These are phyloP conservation scores for rapeseed (Brassica napus) DNA, from an alignment of 345 rosid species.

Conservation along the genomic window Da-Ae NC_063437.1:1506501-1507000, in stretches of 20 bases:
- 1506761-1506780: neutral
- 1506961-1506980: no score
- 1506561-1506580: conserved; percentile 8
- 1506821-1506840: no score
- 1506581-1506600: conserved; percentile 1
- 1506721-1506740: conserved; percentile 76
- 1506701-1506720: conserved; percentile 98
- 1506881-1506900: no score
- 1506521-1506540: no score
- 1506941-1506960: no score
- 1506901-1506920: no score
- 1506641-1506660: conserved; percentile 87
- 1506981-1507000: no score
- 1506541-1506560: neutral
- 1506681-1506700: conserved; percentile 99
- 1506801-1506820: neutral
- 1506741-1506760: neutral
- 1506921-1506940: no score
- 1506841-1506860: neutral
- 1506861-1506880: no score
- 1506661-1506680: conserved; percentile 96
- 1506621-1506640: no score
- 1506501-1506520: neutral
- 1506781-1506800: neutral
- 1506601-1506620: conserved; percentile 7